A percentile compares a stretch with the other conserved stretches of the same genome.
Evolutionary conservation across 371 early-diverging fungal species (phyloP).

Genomic region (Chytridium lagenaria): DNA sequence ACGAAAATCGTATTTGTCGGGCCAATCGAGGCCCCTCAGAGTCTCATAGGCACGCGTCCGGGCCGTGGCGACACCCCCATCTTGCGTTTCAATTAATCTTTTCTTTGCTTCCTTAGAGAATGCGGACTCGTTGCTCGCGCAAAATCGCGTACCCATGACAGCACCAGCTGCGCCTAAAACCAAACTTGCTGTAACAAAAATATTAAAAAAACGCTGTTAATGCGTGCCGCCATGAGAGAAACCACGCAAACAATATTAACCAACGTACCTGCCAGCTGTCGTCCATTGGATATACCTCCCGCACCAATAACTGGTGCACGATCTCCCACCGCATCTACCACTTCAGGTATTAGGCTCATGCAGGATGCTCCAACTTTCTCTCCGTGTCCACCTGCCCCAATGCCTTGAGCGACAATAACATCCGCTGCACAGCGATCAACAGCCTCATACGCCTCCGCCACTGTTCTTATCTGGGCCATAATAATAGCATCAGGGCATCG

Average conservation of each 20-base stretch:
- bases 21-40: constrained; percentile 29
- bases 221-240: no score
- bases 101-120: constrained; percentile 20
- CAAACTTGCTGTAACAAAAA: constrained; percentile 4
- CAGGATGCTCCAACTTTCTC: neutral
- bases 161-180: constrained; percentile 29
- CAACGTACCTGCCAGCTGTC: neutral
- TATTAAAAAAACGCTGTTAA: neutral
- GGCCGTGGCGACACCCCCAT: constrained; percentile 24
- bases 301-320: constrained; percentile 14
- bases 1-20: constrained; percentile 18
- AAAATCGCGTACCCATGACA: constrained; percentile 33
- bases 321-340: constrained; percentile 21
- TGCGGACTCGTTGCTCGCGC: constrained; percentile 20
- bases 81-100: constrained; percentile 11
- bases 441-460: constrained; percentile 21
- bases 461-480: constrained; percentile 29
- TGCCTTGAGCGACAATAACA: constrained; percentile 31
- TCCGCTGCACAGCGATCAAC: constrained; percentile 27
- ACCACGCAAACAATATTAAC: neutral
- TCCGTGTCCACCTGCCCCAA: constrained; percentile 36
- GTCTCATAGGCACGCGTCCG: constrained; percentile 24
- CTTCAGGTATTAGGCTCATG: constrained; percentile 16
- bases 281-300: constrained; percentile 25
- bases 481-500: constrained; percentile 19